These are phyloP conservation scores for Trichomonas vaginalis DNA, from an alignment of 208 protist species.

Conservation along the genomic window DNA sequence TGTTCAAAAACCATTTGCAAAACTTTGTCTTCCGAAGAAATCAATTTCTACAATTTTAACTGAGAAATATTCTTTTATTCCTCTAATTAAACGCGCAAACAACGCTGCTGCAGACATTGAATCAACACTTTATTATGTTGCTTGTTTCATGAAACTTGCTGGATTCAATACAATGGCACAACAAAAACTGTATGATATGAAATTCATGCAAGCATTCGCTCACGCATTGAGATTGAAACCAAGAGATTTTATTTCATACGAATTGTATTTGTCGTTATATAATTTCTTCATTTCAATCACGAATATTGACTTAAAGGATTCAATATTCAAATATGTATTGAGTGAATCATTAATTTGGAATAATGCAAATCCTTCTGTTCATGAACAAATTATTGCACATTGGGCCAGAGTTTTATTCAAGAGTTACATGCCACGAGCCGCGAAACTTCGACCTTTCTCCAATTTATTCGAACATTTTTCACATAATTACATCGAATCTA, in stretches of 20 bases:
- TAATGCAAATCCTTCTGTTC: background rate
- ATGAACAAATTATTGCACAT: background rate
- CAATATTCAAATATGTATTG: background rate
- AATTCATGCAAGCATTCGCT: background rate
- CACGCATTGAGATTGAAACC: background rate
- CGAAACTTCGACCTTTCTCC: background rate
- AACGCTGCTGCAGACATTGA: background rate
- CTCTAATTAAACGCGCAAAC: background rate
- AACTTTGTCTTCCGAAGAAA: background rate
- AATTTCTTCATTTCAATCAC: background rate
- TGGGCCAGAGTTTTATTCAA: background rate
- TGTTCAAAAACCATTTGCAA: background rate
- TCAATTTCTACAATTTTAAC: background rate
- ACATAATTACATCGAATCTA: background rate
- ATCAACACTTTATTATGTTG: background rate
- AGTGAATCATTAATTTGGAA: background rate
- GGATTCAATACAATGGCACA: background rate
- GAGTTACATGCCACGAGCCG: background rate
- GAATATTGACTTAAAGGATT: background rate
- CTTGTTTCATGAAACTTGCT: background rate
- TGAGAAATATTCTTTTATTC: background rate
- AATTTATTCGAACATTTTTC: background rate
- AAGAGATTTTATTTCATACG: background rate
- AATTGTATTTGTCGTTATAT: background rate
- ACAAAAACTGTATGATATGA: background rate